phyloP scores from a whole-genome alignment of 371 early-diverging fungal species.

The Mucor racemosus region DNA sequence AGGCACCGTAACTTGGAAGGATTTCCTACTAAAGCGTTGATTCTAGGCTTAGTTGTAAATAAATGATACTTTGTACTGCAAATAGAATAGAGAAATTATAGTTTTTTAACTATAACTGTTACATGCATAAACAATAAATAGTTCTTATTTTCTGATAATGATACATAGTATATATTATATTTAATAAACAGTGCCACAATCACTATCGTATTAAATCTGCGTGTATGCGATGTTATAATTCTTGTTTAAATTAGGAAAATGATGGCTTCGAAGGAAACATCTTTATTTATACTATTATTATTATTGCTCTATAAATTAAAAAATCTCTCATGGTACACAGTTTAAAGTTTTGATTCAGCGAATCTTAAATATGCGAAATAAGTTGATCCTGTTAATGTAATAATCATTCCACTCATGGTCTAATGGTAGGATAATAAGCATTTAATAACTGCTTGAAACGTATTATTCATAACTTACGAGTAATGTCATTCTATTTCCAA shows the following conservation, averaged over 20 bases:
- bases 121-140: too few relatives aligned
- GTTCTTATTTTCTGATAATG: too few relatives aligned
- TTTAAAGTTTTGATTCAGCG: constrained; percentile 16
- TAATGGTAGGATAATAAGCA: not conserved
- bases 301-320: not conserved
- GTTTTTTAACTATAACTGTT: too few relatives aligned
- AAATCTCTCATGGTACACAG: not conserved
- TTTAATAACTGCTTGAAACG: too few relatives aligned
- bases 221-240: too few relatives aligned
- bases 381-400: constrained; percentile 16
- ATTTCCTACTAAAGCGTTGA: too few relatives aligned
- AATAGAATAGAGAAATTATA: not conserved
- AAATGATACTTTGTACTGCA: not conserved
- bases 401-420: constrained; percentile 23
- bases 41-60: not conserved
- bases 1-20: not conserved
- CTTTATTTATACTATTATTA: too few relatives aligned
- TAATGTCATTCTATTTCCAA: constrained; percentile 24
- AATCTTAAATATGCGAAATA: constrained; percentile 17
- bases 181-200: not conserved
- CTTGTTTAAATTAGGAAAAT: too few relatives aligned
- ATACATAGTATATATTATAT: too few relatives aligned
- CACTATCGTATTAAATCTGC: too few relatives aligned
- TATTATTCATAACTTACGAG: constrained; percentile 16
- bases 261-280: too few relatives aligned